Evolutionary conservation across 768 basidiomycete genomes (phyloP).

Genomic region (Hysterangium stoloniferum): DNA sequence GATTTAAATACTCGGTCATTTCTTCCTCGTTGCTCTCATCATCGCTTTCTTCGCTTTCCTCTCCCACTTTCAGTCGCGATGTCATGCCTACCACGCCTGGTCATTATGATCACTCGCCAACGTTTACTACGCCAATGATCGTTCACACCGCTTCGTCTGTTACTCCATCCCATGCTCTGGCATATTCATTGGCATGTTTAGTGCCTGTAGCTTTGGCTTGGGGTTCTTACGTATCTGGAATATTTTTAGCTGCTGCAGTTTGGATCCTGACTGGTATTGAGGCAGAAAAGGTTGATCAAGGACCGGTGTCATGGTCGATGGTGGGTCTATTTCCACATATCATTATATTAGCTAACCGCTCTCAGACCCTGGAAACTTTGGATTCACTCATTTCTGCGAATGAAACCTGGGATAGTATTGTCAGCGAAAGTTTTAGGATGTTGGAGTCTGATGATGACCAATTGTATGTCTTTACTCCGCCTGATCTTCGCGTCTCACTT

Average conservation of each 20-base stretch:
- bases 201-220: background rate
- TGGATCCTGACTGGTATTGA: background rate
- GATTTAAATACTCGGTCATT: slow-evolving; percentile 79
- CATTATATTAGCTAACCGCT: background rate
- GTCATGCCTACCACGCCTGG: slow-evolving; percentile 25
- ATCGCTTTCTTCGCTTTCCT: slow-evolving; percentile 37
- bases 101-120: slow-evolving; percentile 37
- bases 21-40: slow-evolving; percentile 70
- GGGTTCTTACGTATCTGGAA: slow-evolving; percentile 2
- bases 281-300: slow-evolving; percentile 1
- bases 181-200: background rate
- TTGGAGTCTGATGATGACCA: slow-evolving; percentile 68
- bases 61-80: slow-evolving; percentile 24
- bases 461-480: slow-evolving; percentile 34
- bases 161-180: background rate
- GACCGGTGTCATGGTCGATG: slow-evolving; percentile 8
- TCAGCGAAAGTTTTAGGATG: slow-evolving; percentile 57
- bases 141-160: slow-evolving; percentile 1
- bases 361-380: slow-evolving; percentile 56
- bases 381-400: slow-evolving; percentile 62
- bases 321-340: background rate
- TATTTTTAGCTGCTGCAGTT: background rate
- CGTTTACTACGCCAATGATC: slow-evolving; percentile 17
- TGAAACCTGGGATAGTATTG: slow-evolving; percentile 63
- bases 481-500: background rate